Evolutionary conservation across 805 yeast genomes (phyloP).

Genomic region (Candida takata): DNA sequence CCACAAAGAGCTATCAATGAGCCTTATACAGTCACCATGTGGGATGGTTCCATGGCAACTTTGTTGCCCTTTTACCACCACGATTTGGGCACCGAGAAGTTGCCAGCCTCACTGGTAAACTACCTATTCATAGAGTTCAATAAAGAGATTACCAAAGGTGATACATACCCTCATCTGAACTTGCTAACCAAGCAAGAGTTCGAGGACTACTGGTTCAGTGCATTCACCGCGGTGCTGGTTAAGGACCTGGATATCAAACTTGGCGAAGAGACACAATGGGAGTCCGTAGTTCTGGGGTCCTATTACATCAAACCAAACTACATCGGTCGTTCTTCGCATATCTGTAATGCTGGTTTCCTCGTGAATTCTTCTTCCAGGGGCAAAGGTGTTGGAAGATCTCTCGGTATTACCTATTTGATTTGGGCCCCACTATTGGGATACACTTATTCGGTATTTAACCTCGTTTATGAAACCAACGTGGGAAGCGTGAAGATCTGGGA

Average conservation of each 20-base stretch:
- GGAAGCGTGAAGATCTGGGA: slow-evolving; percentile 85
- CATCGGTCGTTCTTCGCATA: slow-evolving; percentile 76
- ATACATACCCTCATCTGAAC: slow-evolving; percentile 61
- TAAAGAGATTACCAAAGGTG: slow-evolving; percentile 60
- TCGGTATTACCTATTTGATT: slow-evolving; percentile 59
- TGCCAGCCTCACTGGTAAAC: slow-evolving; percentile 45
- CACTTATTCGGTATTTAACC: slow-evolving; percentile 76
- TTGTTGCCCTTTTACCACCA: slow-evolving; percentile 49
- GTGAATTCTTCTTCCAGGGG: slow-evolving; percentile 60
- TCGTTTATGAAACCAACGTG: slow-evolving; percentile 74
- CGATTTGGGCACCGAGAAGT: slow-evolving; percentile 24
- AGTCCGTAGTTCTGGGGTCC: slow-evolving; percentile 52
- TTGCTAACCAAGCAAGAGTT: slow-evolving; percentile 42
- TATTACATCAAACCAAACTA: slow-evolving; percentile 85
- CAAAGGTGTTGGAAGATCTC: slow-evolving; percentile 55
- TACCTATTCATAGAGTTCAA: slow-evolving; percentile 49
- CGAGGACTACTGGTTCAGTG: slow-evolving; percentile 56
- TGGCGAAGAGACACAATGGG: slow-evolving; percentile 33
- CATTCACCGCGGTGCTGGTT: slow-evolving; percentile 59
- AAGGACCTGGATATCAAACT: slow-evolving; percentile 28
- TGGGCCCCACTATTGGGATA: slow-evolving; percentile 80
- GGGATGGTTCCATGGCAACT: slow-evolving; percentile 44
- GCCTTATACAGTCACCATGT: slow-evolving; percentile 29
- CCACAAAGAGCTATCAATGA: slow-evolving; percentile 30
- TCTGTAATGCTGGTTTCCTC: slow-evolving; percentile 82